Percentiles rank a stretch among this genome's conserved stretches.
These are phyloP conservation scores for Ascochyta viciae-villosae DNA, from an alignment of 2,329 filamentous ascomycete species.

Conservation along the genomic window DNA sequence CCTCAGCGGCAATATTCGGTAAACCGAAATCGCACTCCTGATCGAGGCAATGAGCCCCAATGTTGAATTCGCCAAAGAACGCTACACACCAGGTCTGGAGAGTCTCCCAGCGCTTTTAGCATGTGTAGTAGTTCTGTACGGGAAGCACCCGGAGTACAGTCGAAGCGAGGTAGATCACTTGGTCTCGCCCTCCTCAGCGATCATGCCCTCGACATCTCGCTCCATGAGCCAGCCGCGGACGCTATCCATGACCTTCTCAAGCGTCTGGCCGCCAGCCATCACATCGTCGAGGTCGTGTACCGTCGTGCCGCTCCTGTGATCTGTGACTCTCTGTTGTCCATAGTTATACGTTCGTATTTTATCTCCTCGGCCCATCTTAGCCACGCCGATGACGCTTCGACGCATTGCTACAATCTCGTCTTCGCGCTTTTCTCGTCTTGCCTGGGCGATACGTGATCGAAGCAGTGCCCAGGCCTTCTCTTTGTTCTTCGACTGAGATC, in stretches of 20 bases:
- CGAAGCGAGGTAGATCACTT: slow-evolving; percentile 22
- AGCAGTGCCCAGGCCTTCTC: slow-evolving; percentile 87
- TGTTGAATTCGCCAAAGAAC: background rate
- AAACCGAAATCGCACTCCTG: background rate
- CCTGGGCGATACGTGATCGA: slow-evolving; percentile 80
- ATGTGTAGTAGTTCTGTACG: background rate
- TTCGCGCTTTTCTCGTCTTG: slow-evolving; percentile 80
- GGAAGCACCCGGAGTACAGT: background rate
- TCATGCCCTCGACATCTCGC: slow-evolving; percentile 74
- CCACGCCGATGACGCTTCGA: slow-evolving; percentile 79
- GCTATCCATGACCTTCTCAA: slow-evolving; percentile 80
- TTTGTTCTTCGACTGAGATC: slow-evolving; percentile 89
- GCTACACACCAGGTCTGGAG: background rate
- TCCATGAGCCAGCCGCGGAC: slow-evolving; percentile 78
- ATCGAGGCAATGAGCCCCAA: background rate
- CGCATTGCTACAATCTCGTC: slow-evolving; percentile 77
- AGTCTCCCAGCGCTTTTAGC: background rate
- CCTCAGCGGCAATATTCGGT: slow-evolving; percentile 8
- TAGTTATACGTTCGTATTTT: slow-evolving; percentile 95
- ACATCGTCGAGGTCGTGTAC: slow-evolving; percentile 82
- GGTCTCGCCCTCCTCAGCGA: slow-evolving; percentile 51
- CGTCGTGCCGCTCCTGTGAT: slow-evolving; percentile 82
- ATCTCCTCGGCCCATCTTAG: slow-evolving; percentile 83
- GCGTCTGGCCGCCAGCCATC: slow-evolving; percentile 73
- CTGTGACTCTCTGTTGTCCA: slow-evolving; percentile 80